These are phyloP conservation scores for Gleditsia sinensis DNA, from an alignment of 306 rosid species.

Conservation along the genomic window DNA sequence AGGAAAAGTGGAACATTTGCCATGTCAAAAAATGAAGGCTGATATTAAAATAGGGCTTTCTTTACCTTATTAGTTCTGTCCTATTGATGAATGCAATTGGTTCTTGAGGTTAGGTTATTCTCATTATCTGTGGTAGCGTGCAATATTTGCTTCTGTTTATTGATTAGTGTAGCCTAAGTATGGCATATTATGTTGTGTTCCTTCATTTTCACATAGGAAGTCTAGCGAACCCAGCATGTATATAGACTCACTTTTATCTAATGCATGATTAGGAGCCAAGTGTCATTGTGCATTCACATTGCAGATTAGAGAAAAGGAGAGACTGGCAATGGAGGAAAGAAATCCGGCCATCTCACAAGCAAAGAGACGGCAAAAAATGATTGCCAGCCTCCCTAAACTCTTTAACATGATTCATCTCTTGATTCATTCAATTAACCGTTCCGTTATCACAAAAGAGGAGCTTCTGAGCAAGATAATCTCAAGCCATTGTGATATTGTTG, in stretches of 20 bases:
- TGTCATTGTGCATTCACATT: slow-evolving; percentile 28
- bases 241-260: background rate
- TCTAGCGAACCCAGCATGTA: background rate
- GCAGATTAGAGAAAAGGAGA: slow-evolving; percentile 84
- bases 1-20: background rate
- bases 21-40: background rate
- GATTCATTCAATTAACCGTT: slow-evolving; percentile 54
- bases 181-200: background rate
- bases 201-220: background rate
- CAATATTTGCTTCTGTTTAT: background rate
- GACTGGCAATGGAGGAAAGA: slow-evolving; percentile 62
- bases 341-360: slow-evolving; percentile 75
- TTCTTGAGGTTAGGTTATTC: background rate
- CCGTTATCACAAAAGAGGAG: slow-evolving; percentile 69
- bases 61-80: background rate
- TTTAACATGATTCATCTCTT: slow-evolving; percentile 72
- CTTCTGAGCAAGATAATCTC: slow-evolving; percentile 69
- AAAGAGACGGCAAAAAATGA: slow-evolving; percentile 65
- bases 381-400: slow-evolving; percentile 74
- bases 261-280: slow-evolving; percentile 9
- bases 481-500: slow-evolving; percentile 51
- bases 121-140: background rate
- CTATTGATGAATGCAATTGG: background rate
- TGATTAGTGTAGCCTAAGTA: background rate
- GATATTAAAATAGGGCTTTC: background rate